phyloP scores from a whole-genome alignment of 1,284 basidiomycete genomes.

The Melampsora larici-populina region DNA sequence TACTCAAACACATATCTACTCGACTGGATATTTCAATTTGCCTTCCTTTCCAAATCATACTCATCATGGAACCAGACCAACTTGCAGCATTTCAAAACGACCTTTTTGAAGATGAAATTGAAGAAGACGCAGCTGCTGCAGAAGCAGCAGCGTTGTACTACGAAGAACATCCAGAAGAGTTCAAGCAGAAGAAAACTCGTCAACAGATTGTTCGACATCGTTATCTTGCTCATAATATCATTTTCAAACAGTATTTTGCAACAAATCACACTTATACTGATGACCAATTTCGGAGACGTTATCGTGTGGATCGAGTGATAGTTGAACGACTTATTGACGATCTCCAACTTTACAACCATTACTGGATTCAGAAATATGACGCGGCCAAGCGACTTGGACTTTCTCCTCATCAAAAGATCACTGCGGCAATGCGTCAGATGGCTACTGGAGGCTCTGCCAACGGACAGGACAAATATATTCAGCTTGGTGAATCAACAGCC shows the following conservation, averaged over 20 bases:
- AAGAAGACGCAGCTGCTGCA: not conserved
- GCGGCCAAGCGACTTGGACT: constrained; percentile 21
- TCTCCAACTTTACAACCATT: not conserved
- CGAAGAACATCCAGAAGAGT: not conserved
- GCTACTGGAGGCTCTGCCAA: not conserved
- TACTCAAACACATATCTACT: not conserved
- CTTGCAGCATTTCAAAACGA: not conserved
- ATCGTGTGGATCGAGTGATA: not conserved
- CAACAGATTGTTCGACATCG: not conserved
- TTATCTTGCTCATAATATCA: not conserved
- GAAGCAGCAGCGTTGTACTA: not conserved
- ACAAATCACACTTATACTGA: not conserved
- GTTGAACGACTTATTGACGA: not conserved
- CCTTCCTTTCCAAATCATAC: not conserved
- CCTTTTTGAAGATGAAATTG: not conserved
- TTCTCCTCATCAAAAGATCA: constrained; percentile 22
- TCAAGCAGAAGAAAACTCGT: not conserved
- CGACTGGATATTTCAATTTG: not conserved
- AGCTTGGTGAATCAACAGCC: constrained; percentile 6
- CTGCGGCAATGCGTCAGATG: constrained; percentile 8
- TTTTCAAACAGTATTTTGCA: not conserved
- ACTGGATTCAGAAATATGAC: no score
- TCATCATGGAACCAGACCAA: not conserved
- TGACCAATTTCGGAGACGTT: not conserved
- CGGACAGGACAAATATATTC: not conserved